Percentiles rank a stretch among this genome's conserved stretches.
Evolutionary conservation across 176 grass and related monocot genomes (phyloP).

Genomic region (Juncus effusus): DNA sequence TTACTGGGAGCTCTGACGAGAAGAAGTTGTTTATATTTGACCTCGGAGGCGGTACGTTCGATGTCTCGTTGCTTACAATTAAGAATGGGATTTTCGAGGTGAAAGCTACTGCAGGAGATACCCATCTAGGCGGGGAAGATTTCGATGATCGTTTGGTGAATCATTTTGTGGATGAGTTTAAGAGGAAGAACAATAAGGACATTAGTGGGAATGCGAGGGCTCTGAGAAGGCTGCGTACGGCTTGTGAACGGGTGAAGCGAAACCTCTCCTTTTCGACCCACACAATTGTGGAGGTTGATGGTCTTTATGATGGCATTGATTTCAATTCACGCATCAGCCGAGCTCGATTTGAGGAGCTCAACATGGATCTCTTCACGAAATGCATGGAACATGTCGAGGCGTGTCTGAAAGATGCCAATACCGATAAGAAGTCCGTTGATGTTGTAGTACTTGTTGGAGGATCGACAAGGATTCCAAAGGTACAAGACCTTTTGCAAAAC

Average conservation of each 20-base stretch:
- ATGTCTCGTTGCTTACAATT: conserved; percentile 84
- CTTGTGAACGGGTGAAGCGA: conserved; percentile 75
- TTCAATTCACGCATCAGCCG: conserved; percentile 72
- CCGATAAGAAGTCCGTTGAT: conserved; percentile 22
- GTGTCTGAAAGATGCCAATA: conserved; percentile 17
- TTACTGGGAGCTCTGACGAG: not conserved
- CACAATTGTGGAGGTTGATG: conserved; percentile 77
- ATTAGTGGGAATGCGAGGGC: conserved; percentile 69
- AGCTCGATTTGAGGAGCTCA: no score
- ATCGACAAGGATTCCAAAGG: conserved; percentile 15
- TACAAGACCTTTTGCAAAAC: conserved; percentile 7
- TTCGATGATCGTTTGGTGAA: conserved; percentile 82
- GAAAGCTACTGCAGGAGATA: conserved; percentile 60
- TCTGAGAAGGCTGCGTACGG: conserved; percentile 48
- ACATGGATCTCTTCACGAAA: no score
- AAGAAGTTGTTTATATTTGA: conserved; percentile 43
- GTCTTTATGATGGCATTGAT: conserved; percentile 66
- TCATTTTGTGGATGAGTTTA: conserved; percentile 76
- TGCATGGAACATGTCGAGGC: conserved; percentile 33
- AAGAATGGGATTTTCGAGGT: conserved; percentile 93
- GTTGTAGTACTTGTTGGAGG: conserved; percentile 23
- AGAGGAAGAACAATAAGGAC: conserved; percentile 81
- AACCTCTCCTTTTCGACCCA: conserved; percentile 76
- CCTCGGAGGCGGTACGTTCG: conserved; percentile 41
- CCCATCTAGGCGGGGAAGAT: conserved; percentile 80